These are phyloP conservation scores for Trichosporon faecale DNA, from an alignment of 1,284 basidiomycete species.

Conservation along the genomic window DNA sequence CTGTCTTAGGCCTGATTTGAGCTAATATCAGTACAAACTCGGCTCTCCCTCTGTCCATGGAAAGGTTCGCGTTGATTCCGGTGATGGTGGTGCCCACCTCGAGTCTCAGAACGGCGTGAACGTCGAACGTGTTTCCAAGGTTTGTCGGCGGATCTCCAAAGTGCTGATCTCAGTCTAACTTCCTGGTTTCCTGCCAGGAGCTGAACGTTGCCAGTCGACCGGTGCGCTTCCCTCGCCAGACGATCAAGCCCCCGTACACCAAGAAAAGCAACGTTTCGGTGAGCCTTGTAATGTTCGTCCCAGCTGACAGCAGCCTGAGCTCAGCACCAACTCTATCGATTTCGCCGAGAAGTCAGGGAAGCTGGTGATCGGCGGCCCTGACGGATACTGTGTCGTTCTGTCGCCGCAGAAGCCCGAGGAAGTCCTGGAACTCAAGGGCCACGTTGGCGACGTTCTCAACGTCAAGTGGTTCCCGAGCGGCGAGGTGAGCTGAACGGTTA, in stretches of 20 bases:
- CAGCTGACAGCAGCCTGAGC: slow-evolving; percentile 24
- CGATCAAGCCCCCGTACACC: slow-evolving; percentile 39
- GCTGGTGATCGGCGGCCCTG: slow-evolving; percentile 49
- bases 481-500: slow-evolving; percentile 29
- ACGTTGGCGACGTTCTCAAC: slow-evolving; percentile 52
- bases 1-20: background rate
- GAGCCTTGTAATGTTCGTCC: slow-evolving; percentile 7
- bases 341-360: slow-evolving; percentile 37
- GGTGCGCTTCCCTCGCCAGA: slow-evolving; percentile 46
- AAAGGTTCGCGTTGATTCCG: slow-evolving; percentile 33
- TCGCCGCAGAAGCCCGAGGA: slow-evolving; percentile 20
- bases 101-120: slow-evolving; percentile 35
- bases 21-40: slow-evolving; percentile 36
- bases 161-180: slow-evolving; percentile 35
- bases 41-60: slow-evolving; percentile 45
- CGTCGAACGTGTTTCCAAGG: slow-evolving; percentile 38
- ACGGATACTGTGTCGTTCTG: slow-evolving; percentile 49
- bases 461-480: slow-evolving; percentile 49
- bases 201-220: slow-evolving; percentile 28
- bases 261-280: slow-evolving; percentile 35
- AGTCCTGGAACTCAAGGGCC: slow-evolving; percentile 46
- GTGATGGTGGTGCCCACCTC: slow-evolving; percentile 35
- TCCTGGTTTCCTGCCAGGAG: slow-evolving; percentile 35
- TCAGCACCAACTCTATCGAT: slow-evolving; percentile 46
- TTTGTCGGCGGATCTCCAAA: slow-evolving; percentile 6